Conservation (phyloP, 192 early-diverging fungal species). For the Phlyctochytrium bullatum region DNA sequence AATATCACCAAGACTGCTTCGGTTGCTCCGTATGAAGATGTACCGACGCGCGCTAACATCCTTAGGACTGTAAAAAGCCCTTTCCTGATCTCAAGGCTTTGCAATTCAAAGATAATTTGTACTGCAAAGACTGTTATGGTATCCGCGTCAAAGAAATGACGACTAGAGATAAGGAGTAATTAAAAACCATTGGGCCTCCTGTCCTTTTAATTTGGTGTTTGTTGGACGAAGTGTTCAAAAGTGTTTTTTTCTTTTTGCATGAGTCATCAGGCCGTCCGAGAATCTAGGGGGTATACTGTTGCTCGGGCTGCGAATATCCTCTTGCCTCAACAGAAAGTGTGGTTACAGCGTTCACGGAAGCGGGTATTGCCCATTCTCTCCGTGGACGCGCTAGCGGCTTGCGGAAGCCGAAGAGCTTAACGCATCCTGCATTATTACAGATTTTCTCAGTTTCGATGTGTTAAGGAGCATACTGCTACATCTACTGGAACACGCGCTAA, state of each 20-base stretch:
- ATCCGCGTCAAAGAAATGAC: conserved; percentile 8
- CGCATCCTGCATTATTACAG: no score
- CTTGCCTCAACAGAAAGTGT: no score
- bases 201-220: background rate
- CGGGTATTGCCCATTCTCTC: no score
- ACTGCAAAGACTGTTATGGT: conserved; percentile 18
- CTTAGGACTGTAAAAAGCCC: conserved; percentile 22
- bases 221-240: background rate
- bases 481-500: no score
- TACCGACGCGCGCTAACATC: background rate
- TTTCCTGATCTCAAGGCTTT: conserved; percentile 23
- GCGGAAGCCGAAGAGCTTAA: no score
- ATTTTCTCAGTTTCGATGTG: no score
- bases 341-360: no score
- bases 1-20: conserved; percentile 24
- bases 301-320: no score
- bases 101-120: conserved; percentile 25
- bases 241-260: conserved; percentile 1
- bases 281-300: no score
- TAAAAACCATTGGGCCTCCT: background rate
- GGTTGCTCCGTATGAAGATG: conserved; percentile 10
- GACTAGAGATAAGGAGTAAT: background rate
- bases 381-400: no score
- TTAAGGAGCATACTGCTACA: no score
- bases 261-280: background rate